Conservation (phyloP, 2,329 filamentous ascomycete genomes). For the Fusarium tupiense region DNA sequence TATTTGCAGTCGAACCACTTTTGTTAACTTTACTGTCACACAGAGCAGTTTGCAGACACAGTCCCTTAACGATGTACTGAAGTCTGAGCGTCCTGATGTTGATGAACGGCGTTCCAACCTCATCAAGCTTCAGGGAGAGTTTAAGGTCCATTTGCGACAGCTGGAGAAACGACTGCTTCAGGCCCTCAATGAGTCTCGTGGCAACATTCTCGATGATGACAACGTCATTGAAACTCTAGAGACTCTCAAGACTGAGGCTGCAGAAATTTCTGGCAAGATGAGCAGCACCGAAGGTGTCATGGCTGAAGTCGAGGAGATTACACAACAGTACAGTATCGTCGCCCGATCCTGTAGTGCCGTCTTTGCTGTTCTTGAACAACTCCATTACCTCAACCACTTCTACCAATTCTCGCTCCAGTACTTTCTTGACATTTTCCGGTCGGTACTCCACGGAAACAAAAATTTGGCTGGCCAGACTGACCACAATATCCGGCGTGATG, state of each 20-base stretch:
- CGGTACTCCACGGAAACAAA: slow-evolving; percentile 84
- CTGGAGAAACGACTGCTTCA: slow-evolving; percentile 94
- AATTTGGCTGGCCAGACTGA: slow-evolving; percentile 76
- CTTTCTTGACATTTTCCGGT: slow-evolving; percentile 97
- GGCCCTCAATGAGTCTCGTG: slow-evolving; percentile 95
- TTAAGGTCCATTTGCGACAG: slow-evolving; percentile 96
- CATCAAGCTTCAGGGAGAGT: slow-evolving; percentile 98
- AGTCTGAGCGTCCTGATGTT: slow-evolving; percentile 96
- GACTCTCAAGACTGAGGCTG: slow-evolving; percentile 96
- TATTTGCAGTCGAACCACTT: slow-evolving; percentile 97
- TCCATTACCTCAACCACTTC: slow-evolving; percentile 98
- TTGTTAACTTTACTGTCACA: slow-evolving; percentile 99
- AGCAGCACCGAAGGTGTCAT: slow-evolving; percentile 97
- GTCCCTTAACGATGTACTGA: slow-evolving; percentile 95
- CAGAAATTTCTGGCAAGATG: slow-evolving; percentile 96
- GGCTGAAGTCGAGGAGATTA: slow-evolving; percentile 96
- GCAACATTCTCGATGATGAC: slow-evolving; percentile 98
- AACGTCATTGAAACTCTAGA: slow-evolving; percentile 98
- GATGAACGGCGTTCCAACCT: slow-evolving; percentile 96
- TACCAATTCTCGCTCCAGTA: slow-evolving; percentile 99
- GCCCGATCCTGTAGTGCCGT: slow-evolving; percentile 96
- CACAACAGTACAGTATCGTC: slow-evolving; percentile 91
- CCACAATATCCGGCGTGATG: slow-evolving; percentile 82
- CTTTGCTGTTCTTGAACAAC: slow-evolving; percentile 94
- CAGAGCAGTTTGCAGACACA: slow-evolving; percentile 99